phyloP scores from a whole-genome alignment of 1,284 basidiomycete genomes.

The Trametes hirsuta region DNA sequence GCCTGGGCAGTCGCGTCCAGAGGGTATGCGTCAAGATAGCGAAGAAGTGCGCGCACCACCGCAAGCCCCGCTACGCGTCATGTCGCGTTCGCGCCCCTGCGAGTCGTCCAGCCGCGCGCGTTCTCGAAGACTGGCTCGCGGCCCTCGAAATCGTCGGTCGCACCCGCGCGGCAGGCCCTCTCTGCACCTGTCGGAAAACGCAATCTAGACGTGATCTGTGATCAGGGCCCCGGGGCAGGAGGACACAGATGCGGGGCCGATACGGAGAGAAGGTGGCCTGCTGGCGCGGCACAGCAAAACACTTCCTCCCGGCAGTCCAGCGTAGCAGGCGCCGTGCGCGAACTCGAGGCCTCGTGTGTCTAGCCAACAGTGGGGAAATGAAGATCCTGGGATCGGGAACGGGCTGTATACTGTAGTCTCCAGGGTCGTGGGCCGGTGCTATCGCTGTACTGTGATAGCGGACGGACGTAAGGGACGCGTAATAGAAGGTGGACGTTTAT shows the following conservation, averaged over 20 bases:
- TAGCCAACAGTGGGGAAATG: neutral
- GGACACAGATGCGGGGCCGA: conserved; percentile 4
- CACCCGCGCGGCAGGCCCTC: neutral
- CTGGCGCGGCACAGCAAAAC: conserved; percentile 2
- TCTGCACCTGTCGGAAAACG: neutral
- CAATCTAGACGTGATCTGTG: conserved; percentile 18
- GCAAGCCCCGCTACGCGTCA: neutral
- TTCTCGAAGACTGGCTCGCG: neutral
- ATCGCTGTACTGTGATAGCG: neutral
- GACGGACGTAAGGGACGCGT: conserved; percentile 17
- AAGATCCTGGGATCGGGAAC: neutral
- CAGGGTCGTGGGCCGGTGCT: conserved; percentile 10
- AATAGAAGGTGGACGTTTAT: conserved; percentile 9
- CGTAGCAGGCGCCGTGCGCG: neutral
- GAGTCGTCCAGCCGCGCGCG: too few relatives aligned
- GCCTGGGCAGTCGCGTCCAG: neutral
- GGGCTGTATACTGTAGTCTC: conserved; percentile 15
- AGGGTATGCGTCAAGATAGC: conserved; percentile 12
- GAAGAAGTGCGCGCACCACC: neutral
- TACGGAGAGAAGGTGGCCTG: conserved; percentile 5
- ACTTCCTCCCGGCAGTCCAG: neutral
- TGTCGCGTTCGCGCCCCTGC: neutral
- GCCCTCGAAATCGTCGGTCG: too few relatives aligned
- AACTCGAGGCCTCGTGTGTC: neutral
- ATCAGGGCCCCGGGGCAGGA: neutral